These are phyloP conservation scores for Raffaelea deltoideospora DNA, from an alignment of 2,329 filamentous ascomycete species.

Conservation along the genomic window DNA sequence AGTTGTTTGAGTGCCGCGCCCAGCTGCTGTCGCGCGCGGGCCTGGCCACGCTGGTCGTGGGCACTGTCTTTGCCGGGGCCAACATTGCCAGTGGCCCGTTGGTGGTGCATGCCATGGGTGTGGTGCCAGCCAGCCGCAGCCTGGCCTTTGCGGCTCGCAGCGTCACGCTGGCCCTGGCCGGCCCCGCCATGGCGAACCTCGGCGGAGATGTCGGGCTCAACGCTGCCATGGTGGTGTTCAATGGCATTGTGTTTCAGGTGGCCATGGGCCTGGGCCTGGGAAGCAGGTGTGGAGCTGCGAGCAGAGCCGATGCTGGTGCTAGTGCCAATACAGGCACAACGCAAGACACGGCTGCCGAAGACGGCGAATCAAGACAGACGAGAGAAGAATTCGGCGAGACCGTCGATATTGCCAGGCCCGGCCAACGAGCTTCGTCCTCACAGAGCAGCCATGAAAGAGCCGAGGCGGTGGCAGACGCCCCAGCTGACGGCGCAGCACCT, in stretches of 20 bases:
- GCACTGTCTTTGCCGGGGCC: conserved; percentile 19
- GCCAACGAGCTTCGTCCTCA: no score
- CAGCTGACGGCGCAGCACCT: no score
- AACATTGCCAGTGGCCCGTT: conserved; percentile 28
- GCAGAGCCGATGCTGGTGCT: background rate
- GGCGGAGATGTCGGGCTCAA: conserved; percentile 30
- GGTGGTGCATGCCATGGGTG: conserved; percentile 20
- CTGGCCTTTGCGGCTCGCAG: conserved; percentile 34
- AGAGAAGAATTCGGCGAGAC: background rate
- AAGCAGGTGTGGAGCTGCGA: no score
- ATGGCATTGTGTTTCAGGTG: conserved; percentile 28
- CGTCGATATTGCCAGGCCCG: no score
- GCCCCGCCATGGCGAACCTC: conserved; percentile 28
- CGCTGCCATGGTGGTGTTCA: conserved; percentile 34
- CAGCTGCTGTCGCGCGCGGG: conserved; percentile 30
- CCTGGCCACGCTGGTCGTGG: conserved; percentile 21
- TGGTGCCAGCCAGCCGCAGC: conserved; percentile 17
- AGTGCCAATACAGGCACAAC: background rate
- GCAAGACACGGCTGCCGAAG: background rate
- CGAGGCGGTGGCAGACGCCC: no score
- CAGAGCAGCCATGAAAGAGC: no score
- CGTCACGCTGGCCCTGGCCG: conserved; percentile 33
- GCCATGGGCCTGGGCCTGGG: conserved; percentile 17
- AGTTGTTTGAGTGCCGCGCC: conserved; percentile 32
- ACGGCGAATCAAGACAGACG: background rate